A percentile compares a stretch with the other conserved stretches of the same genome.
Evolutionary conservation across 2,329 filamentous ascomycete genomes (phyloP).

Genomic region (Cladophialophora chaetospira): DNA sequence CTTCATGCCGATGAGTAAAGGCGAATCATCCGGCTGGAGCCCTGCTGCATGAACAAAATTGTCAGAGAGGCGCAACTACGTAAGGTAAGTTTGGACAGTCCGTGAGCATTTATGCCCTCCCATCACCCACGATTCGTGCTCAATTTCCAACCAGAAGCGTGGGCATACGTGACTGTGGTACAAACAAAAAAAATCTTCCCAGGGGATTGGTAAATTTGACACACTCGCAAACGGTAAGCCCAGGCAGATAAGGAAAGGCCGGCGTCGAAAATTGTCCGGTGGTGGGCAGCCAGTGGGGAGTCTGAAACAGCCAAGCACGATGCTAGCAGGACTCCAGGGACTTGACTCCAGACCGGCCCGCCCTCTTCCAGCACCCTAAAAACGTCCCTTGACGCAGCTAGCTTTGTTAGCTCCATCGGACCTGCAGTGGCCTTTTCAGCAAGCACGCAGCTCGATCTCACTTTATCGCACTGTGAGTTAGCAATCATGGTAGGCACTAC

Average conservation of each 20-base stretch:
- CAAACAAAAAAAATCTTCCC: background rate
- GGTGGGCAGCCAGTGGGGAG: background rate
- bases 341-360: conserved; percentile 17
- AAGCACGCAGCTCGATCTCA: background rate
- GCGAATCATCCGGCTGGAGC: background rate
- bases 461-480: too few species aligned
- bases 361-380: background rate
- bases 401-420: conserved; percentile 5
- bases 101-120: too few species aligned
- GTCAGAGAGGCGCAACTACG: background rate
- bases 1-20: conserved; percentile 17
- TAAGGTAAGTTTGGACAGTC: too few species aligned
- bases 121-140: too few species aligned
- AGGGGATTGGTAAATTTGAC: conserved; percentile 18
- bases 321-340: conserved; percentile 9
- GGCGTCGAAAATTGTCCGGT: conserved; percentile 13
- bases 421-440: conserved; percentile 6
- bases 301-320: conserved; percentile 1
- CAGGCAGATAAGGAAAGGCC: background rate
- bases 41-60: background rate
- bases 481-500: background rate
- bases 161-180: background rate
- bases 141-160: too few species aligned
- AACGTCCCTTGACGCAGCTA: background rate
- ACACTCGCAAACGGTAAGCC: conserved; percentile 9